Base-by-base conservation (phyloP, 352 stramenopile genomes). In the Phytopythium boreale region DNA sequence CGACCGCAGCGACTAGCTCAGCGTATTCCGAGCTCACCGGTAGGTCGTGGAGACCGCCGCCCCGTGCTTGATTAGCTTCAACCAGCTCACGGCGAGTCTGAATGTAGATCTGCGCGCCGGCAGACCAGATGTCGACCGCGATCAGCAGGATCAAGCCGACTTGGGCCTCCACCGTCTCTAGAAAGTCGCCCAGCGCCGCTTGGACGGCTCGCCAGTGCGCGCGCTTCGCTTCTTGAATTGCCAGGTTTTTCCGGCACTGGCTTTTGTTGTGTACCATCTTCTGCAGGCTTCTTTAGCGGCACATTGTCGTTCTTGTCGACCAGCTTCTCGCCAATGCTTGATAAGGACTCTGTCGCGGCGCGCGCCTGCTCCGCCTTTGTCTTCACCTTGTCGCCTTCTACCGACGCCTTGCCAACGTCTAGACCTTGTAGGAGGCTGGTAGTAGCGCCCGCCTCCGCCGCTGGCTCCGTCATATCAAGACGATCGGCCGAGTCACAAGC, bases 151-250 rank as follows among this genome's bases (percentile, higher is more conserved):
- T 72, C 52, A 88, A 71, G 9, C 53, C 71, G 22, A 82, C 31
- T 26, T 93, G 84, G 2, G 67, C 72, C 41, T 90, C 78, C 2
- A 76, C 69, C 14, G 72, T 84, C 67, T 93, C 82, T 26, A 93
- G 51, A 37, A 85, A 75, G 17, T 56, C 67, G 15, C 73, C 69
- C 46, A 82, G 39, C 56, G 56, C 36, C 7, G 41, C 39, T 27
- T 61, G 56, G 7, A 61, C 39, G 4, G 56, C 39, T 22, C 39
- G 15, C 56, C 56, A 61, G 27, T 51, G 56, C 15, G 24, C 20
- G 7, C 17, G 56, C 56, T 6, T 61, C 56, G 22, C 31, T 41
- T 1, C 24, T 61, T 26, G n/a, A 34, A 11, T 12, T 36, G 4
- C 1, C 24, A 4, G 2, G 4, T 14, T 9, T 55, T 0, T 36